Base-by-base conservation (phyloP, 2,329 filamentous ascomycete species). In the Monosporascus sp. region DNA sequence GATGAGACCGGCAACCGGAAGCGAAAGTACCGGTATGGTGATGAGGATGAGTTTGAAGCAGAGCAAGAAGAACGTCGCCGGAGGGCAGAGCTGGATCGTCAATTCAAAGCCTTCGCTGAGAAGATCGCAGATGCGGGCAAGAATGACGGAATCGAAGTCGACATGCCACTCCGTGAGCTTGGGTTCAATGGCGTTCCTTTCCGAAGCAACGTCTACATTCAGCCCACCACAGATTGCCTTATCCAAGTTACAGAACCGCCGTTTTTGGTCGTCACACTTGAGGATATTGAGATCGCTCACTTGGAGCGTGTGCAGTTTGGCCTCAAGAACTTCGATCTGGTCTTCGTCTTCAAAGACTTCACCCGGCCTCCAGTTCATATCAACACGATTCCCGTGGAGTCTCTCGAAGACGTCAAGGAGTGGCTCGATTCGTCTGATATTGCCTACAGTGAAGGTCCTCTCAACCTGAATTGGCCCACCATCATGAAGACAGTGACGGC, bases 401-500 rank as follows among this genome's bases (percentile, higher is more conserved):
- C 88, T 3, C 80, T 99, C 3, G 94, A 99, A 62, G 86, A 90
- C 51, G 93, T 99, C 60, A 97, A 97, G 72, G 95, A 99, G 67
- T 99, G 94, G 86, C 82, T 99, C 9, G 93, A 99, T 71, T 92
- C 88, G 1, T 92, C 94, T 47, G 93, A 99, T 66, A 96, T 99
- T 66, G 86, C 94, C 18, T 97, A 86, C 76, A 89, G 85, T 14
- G 95, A 99, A 72, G 94, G 94, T 53, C 94, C 93, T 1, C 84
- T 99, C 61, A 99, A 99, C 75, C 80, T 99, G 53, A 97, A 97
- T 79, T 99, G 94, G 94, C 88, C 89, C 11, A 96, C 92, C 17
- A 99, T 99, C 68, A 99, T 99, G 91, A 99, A 99, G 80, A 99
- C 94, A 0, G 92, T 99, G 25, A 93, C 89, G 20, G 86, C 88